A percentile compares a stretch with the other conserved stretches of the same genome.
Conservation (phyloP, 2,329 filamentous ascomycete genomes). For the Didymosphaeria variabile region DNA sequence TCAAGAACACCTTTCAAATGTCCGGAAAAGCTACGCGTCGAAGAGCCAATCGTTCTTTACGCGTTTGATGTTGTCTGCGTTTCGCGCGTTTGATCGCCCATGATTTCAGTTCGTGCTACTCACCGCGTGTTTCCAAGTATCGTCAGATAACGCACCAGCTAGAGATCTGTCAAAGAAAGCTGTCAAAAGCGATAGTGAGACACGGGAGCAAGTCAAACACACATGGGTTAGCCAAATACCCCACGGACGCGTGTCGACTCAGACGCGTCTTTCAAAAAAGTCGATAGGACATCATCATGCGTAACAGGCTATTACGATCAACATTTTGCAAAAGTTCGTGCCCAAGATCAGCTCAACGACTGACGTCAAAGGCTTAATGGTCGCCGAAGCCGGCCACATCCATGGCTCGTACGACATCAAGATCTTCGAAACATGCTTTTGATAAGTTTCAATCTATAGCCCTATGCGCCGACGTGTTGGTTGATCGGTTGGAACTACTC, state of each 20-base stretch:
- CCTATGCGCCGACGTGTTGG: constrained; percentile 14
- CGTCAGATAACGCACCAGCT: not conserved
- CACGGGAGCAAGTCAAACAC: constrained; percentile 13
- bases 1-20: not conserved
- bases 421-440: constrained; percentile 28
- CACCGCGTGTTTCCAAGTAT: not conserved
- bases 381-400: constrained; percentile 24
- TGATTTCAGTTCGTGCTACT: constrained; percentile 20
- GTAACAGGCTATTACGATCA: constrained; percentile 36
- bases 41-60: not conserved
- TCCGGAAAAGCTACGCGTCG: constrained; percentile 3
- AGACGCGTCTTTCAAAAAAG: constrained; percentile 16
- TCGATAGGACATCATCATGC: constrained; percentile 21
- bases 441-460: constrained; percentile 17
- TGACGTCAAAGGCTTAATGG: constrained; percentile 29
- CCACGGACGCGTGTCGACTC: constrained; percentile 18
- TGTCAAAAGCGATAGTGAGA: constrained; percentile 6
- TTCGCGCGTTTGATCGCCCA: constrained; percentile 2
- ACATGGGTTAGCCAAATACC: constrained; percentile 7
- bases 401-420: constrained; percentile 17
- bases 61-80: constrained; percentile 1
- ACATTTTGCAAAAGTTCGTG: constrained; percentile 26
- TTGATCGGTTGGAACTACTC: not conserved
- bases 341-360: constrained; percentile 36
- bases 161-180: constrained; percentile 1